A percentile compares a stretch with the other conserved stretches of the same genome.
phyloP scores from a whole-genome alignment of 2,329 filamentous ascomycete genomes.

The Diplodia mutila region DNA sequence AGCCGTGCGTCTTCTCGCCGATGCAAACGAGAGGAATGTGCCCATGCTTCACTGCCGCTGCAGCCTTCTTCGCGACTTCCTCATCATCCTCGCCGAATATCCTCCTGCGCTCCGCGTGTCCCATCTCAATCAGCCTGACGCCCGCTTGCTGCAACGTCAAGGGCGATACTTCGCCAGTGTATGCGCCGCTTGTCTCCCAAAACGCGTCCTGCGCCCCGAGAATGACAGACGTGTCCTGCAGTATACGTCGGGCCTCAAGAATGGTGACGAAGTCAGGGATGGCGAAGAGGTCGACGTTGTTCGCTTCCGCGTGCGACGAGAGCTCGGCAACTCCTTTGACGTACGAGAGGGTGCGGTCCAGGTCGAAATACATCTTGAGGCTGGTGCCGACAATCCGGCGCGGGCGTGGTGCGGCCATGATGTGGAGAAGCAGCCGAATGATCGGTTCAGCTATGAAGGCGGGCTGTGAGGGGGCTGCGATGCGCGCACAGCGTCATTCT shows the following conservation, averaged over 20 bases:
- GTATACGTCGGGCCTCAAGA: slow-evolving; percentile 53
- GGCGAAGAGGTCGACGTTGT: slow-evolving; percentile 71
- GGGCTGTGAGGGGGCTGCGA: background rate
- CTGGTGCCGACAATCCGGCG: slow-evolving; percentile 73
- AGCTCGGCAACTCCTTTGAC: slow-evolving; percentile 48
- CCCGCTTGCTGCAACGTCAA: slow-evolving; percentile 68
- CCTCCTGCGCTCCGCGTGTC: slow-evolving; percentile 76
- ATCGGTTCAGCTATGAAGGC: background rate
- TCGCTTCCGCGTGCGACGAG: slow-evolving; percentile 57
- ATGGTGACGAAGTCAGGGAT: slow-evolving; percentile 78
- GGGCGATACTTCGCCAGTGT: slow-evolving; percentile 78
- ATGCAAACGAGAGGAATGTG: slow-evolving; percentile 81
- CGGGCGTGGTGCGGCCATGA: slow-evolving; percentile 34
- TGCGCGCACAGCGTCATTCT: background rate
- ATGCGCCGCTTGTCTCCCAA: slow-evolving; percentile 71
- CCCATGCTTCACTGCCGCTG: slow-evolving; percentile 67
- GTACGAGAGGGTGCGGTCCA: slow-evolving; percentile 61
- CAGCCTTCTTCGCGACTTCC: slow-evolving; percentile 68
- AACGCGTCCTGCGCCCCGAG: slow-evolving; percentile 78
- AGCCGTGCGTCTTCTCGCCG: slow-evolving; percentile 65
- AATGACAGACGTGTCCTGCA: slow-evolving; percentile 58
- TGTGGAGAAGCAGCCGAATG: background rate
- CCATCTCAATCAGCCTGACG: slow-evolving; percentile 74
- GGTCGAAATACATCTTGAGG: slow-evolving; percentile 80
- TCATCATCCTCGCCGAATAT: slow-evolving; percentile 77